Conservation (phyloP, 768 basidiomycete species). For the Hortiboletus campestris region DNA sequence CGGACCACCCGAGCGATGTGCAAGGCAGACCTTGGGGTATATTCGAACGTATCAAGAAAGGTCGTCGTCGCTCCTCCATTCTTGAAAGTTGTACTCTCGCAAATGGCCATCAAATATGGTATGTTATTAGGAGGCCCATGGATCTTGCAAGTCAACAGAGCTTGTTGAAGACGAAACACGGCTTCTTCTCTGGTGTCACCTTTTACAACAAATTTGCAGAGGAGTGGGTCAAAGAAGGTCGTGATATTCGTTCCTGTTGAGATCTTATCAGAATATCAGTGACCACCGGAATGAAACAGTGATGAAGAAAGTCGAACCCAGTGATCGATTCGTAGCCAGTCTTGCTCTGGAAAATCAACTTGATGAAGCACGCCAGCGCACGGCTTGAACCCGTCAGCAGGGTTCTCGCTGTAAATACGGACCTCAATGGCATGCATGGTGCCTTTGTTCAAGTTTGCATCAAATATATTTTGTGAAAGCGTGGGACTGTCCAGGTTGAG, state of each 20-base stretch:
- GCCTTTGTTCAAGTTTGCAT: no score
- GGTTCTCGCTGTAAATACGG: slow-evolving; percentile 63
- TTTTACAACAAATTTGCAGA: slow-evolving; percentile 59
- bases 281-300: neutral
- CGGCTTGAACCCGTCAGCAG: slow-evolving; percentile 53
- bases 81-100: slow-evolving; percentile 37
- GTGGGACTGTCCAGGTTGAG: no score
- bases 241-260: slow-evolving; percentile 53
- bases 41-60: slow-evolving; percentile 46
- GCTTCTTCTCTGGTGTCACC: slow-evolving; percentile 47
- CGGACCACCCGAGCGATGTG: neutral
- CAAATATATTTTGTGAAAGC: no score
- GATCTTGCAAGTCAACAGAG: slow-evolving; percentile 42
- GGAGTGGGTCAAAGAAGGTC: slow-evolving; percentile 55
- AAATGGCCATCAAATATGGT: slow-evolving; percentile 47
- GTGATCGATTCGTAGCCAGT: slow-evolving; percentile 61
- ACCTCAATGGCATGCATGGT: slow-evolving; percentile 46
- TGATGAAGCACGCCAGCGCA: slow-evolving; percentile 61
- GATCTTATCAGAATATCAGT: slow-evolving; percentile 30
- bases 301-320: slow-evolving; percentile 41
- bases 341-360: slow-evolving; percentile 41
- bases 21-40: slow-evolving; percentile 37
- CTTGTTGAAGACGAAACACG: slow-evolving; percentile 38
- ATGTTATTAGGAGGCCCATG: slow-evolving; percentile 63
- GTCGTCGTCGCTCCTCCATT: slow-evolving; percentile 46